Percentiles rank a stretch among this genome's conserved stretches.
These are phyloP conservation scores for maize (Zea mays) DNA, from an alignment of 176 grass and related monocot genomes.

Conservation along the genomic window Zm-B73-REFERENCE-NAM-5.0 NC_050101.1:115477501-115478000, in stretches of 20 bases:
- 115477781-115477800: too few species aligned
- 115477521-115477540: background rate
- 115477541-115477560: background rate
- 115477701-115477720: background rate
- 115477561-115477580: background rate
- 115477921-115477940: constrained; percentile 62
- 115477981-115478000: constrained; percentile 6
- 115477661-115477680: background rate
- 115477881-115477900: constrained; percentile 4
- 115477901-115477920: constrained; percentile 5
- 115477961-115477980: constrained; percentile 45
- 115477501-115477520: background rate
- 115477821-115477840: constrained; percentile 39
- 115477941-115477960: constrained; percentile 29
- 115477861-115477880: constrained; percentile 26
- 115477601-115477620: background rate
- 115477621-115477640: background rate
- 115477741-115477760: constrained; percentile 38
- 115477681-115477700: background rate
- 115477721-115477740: too few species aligned
- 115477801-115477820: too few species aligned
- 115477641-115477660: too few species aligned
- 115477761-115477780: constrained; percentile 45
- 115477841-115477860: constrained; percentile 38
- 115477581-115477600: background rate